Evolutionary conservation across 768 basidiomycete genomes (phyloP).

Genomic region (Hericium rajendrae): DNA sequence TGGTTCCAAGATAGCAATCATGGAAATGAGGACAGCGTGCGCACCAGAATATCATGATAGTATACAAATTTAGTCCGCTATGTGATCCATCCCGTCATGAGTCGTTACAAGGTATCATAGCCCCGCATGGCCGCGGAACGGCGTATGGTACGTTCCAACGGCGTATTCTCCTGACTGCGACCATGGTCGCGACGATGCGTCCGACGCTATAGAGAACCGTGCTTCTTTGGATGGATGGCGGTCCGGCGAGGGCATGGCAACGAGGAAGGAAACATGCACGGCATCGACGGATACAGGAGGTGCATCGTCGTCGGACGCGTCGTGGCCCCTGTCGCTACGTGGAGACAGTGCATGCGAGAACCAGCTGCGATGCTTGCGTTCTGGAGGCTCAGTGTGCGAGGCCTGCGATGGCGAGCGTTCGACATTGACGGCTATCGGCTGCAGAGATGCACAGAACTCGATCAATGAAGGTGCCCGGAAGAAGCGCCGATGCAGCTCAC

Average conservation of each 20-base stretch:
- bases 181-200: neutral
- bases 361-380: neutral
- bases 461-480: neutral
- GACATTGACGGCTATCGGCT: neutral
- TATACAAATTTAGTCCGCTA: neutral
- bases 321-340: neutral
- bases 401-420: neutral
- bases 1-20: no score
- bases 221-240: neutral
- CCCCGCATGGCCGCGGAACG: neutral
- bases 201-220: neutral
- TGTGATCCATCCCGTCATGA: neutral
- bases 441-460: neutral
- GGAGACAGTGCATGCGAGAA: neutral
- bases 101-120: neutral
- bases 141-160: slow-evolving; percentile 9
- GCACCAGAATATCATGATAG: neutral
- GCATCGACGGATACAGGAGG: neutral
- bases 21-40: neutral
- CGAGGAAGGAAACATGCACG: slow-evolving; percentile 3
- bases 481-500: neutral
- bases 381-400: neutral
- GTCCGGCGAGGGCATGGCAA: slow-evolving; percentile 8
- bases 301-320: neutral
- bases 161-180: slow-evolving; percentile 7